Conservation (phyloP, 805 yeast genomes). For the Schizosaccharomyces osmophilus region DNA sequence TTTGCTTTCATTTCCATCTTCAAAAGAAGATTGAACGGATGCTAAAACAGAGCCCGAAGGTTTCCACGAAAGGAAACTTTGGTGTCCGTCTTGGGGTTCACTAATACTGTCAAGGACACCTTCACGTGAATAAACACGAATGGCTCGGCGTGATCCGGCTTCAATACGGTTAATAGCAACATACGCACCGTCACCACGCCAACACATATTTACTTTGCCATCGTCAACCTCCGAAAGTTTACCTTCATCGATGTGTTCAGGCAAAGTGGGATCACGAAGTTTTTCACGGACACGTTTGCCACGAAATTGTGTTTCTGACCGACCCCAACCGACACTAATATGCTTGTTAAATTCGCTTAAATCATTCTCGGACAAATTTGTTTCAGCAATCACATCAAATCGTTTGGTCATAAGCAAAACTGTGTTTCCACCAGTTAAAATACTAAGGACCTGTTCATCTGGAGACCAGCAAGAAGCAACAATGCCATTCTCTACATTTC, state of each 20-base stretch:
- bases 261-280: conserved; percentile 65
- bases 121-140: conserved; percentile 60
- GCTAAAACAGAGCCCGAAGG: conserved; percentile 28
- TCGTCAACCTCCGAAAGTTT: conserved; percentile 31
- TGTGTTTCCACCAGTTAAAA: conserved; percentile 31
- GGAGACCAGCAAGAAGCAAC: conserved; percentile 63
- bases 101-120: conserved; percentile 61
- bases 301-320: conserved; percentile 81
- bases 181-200: conserved; percentile 91
- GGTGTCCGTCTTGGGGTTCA: conserved; percentile 13
- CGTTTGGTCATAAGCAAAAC: conserved; percentile 44
- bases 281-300: conserved; percentile 71
- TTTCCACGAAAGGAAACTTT: conserved; percentile 2
- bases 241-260: conserved; percentile 47
- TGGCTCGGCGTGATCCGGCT: conserved; percentile 34
- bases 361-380: conserved; percentile 33
- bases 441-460: conserved; percentile 63
- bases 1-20: conserved; percentile 12
- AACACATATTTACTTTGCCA: conserved; percentile 29
- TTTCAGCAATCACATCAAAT: conserved; percentile 60
- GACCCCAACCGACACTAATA: conserved; percentile 97
- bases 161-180: conserved; percentile 48
- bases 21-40: conserved; percentile 42
- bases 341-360: conserved; percentile 42
- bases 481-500: conserved; percentile 57